Conservation (phyloP, 163 green algal species). For the Chlorella variabilis region DNA sequence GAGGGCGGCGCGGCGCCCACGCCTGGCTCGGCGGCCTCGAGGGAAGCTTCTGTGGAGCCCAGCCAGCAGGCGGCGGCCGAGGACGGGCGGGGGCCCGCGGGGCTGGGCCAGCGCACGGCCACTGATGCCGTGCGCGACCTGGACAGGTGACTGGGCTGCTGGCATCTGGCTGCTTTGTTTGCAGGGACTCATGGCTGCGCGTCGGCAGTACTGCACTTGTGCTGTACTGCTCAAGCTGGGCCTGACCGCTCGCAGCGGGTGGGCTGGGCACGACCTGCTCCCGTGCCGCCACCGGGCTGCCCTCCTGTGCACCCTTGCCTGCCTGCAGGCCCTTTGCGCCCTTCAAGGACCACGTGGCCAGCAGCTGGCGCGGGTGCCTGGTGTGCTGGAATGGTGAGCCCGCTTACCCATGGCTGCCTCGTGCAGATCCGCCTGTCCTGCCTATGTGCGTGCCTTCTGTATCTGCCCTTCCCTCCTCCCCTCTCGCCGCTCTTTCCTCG, state of each 20-base stretch:
- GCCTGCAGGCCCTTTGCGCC: conserved; percentile 60
- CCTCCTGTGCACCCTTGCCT: background rate
- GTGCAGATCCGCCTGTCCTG: too few species aligned
- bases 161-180: background rate
- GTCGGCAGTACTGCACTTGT: background rate
- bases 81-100: background rate
- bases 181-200: background rate
- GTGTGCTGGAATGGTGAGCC: conserved; percentile 65
- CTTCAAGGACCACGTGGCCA: conserved; percentile 15
- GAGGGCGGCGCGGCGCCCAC: background rate
- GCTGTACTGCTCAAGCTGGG: background rate
- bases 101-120: background rate
- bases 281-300: background rate
- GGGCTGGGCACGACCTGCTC: too few species aligned
- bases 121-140: conserved; percentile 26
- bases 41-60: background rate
- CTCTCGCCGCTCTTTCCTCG: too few species aligned
- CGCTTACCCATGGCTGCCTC: too few species aligned
- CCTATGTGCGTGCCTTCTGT: too few species aligned
- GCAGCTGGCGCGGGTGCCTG: conserved; percentile 53
- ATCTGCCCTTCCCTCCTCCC: too few species aligned
- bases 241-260: too few species aligned
- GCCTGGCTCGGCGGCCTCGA: background rate
- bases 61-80: background rate
- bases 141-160: conserved; percentile 3